Conservation (phyloP, 768 basidiomycete species). For the Pisolithus microcarpus region DNA sequence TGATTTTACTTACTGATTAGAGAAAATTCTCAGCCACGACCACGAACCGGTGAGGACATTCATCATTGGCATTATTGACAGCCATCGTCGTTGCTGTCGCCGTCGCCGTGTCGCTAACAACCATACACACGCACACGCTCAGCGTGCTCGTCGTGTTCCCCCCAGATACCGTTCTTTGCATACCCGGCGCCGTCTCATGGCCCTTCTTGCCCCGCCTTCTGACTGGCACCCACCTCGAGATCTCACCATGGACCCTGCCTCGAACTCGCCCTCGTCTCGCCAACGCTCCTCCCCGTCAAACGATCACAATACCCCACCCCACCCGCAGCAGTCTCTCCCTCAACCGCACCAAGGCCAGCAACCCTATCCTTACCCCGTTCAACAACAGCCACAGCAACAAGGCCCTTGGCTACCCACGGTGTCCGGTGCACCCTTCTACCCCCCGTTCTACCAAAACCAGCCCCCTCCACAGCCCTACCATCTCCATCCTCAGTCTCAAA, state of each 20-base stretch:
- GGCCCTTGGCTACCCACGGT: conserved; percentile 65
- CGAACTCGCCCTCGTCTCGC: conserved; percentile 39
- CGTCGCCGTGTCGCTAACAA: too few species aligned
- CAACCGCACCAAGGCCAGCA: conserved; percentile 23
- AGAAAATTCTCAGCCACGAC: too few species aligned
- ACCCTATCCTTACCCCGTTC: conserved; percentile 62
- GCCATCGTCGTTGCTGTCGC: too few species aligned
- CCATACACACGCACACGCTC: too few species aligned
- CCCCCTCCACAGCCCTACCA: conserved; percentile 55
- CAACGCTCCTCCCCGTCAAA: conserved; percentile 58
- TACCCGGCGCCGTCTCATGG: conserved; percentile 43
- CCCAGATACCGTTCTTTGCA: not conserved
- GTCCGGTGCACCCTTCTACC: conserved; percentile 66
- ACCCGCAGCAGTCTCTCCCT: conserved; percentile 19
- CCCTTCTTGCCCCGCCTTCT: conserved; percentile 61
- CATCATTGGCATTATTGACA: too few species aligned
- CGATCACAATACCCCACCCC: conserved; percentile 34
- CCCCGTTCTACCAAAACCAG: conserved; percentile 68
- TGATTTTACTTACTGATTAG: too few species aligned
- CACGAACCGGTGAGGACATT: too few species aligned
- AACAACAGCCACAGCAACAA: conserved; percentile 69
- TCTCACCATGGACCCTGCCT: conserved; percentile 51
- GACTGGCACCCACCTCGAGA: conserved; percentile 70
- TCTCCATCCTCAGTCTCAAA: conserved; percentile 37
- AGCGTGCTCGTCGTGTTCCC: too few species aligned